Base-by-base conservation (phyloP, 2,329 filamentous ascomycete species). In the Penicillium capsulatum region DNA sequence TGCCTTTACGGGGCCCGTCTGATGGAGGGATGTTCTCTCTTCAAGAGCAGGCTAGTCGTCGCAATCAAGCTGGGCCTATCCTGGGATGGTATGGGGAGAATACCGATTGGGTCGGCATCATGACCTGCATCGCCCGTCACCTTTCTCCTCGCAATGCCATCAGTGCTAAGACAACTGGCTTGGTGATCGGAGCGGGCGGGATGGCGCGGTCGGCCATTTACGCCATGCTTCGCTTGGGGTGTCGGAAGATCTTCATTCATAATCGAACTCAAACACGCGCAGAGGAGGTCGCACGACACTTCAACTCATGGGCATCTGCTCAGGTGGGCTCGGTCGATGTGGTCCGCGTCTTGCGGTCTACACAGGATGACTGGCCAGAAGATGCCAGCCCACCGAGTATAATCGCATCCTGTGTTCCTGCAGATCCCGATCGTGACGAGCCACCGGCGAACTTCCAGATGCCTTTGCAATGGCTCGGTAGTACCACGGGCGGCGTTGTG, bases 171-270 rank as follows among this genome's bases (percentile, higher is more conserved):
- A 74, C 70, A 1, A 74, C 73, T 3, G 75, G 70, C 10, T 59
- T 80, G 3, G 67, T 80, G 3, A 69, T 78, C 46, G 77, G 77
- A 7, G 75, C 76, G n/a, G 77, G 77, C 30, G 85, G 86, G 5
- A 90, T 90, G 84, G 85, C 83, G 7, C 75, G 86, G 44, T 84
- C 85, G 3, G 83, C 84, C 2, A 77, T 87, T 2, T 91, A 91
- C 52, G 81, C 85, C 1, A 80, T 91, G 76, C 72, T 90, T 16
- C 83, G 86, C 52, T 71, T 90, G 6, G 86, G 85, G 3, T 84
- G 88, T 34, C 79, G 79, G 44, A 84, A 85, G 48, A 84, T 91
- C 33, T 81, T 84, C 49, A 76, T 91, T 15, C 81, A 78, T 60
- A 90, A 91, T 54, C 74, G 86, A 17, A 89, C 84, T 0, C 46